A percentile compares a stretch with the other conserved stretches of the same genome.
These are phyloP conservation scores for Escallonia herrerae DNA, from an alignment of 129 eudicot species.

Conservation along the genomic window DNA sequence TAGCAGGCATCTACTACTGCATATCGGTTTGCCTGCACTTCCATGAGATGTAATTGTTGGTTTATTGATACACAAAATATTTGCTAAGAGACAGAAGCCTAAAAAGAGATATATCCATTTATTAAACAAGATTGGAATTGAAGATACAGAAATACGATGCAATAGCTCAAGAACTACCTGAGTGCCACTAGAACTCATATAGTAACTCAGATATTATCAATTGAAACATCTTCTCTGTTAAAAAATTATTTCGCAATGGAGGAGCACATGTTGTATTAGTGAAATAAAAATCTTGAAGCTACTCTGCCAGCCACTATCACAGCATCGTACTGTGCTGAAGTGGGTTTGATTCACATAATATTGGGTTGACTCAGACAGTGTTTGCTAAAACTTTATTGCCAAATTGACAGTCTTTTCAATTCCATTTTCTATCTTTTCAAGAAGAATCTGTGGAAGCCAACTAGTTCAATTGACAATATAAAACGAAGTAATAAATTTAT, in stretches of 20 bases:
- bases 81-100: no score
- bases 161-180: not conserved
- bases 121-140: not conserved
- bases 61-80: not conserved
- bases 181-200: not conserved
- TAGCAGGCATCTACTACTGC: conserved; percentile 81
- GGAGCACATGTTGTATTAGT: not conserved
- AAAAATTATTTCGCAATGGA: not conserved
- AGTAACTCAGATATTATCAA: not conserved
- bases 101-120: not conserved
- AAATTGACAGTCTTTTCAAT: no score
- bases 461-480: no score
- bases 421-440: no score
- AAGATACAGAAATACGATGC: not conserved
- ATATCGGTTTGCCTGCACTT: conserved; percentile 77
- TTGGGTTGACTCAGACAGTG: not conserved
- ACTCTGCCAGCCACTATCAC: not conserved
- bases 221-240: not conserved
- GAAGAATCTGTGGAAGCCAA: no score
- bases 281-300: no score
- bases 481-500: no score
- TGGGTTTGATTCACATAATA: not conserved
- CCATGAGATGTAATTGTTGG: conserved; percentile 6
- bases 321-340: not conserved
- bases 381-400: not conserved